A percentile compares a stretch with the other conserved stretches of the same genome.
Evolutionary conservation across 2,329 filamentous ascomycete species (phyloP).

Genomic region (Akanthomyces muscarius): DNA sequence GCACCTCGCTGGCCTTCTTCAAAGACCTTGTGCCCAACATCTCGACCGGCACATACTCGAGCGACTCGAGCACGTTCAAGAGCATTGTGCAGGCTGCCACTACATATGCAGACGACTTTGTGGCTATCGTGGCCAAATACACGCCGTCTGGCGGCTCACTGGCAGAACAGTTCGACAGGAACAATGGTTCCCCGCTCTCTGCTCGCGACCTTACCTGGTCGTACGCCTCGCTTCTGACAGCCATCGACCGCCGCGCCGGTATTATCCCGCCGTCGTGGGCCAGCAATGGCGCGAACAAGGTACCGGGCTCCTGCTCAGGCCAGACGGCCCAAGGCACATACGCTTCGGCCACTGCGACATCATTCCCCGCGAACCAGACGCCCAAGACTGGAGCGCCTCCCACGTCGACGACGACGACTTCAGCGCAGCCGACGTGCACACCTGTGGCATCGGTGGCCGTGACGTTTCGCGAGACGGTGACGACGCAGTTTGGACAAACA

Average conservation of each 20-base stretch:
- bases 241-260: constrained; percentile 52
- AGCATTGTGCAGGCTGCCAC: constrained; percentile 54
- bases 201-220: constrained; percentile 70
- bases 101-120: constrained; percentile 57
- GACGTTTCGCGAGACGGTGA: constrained; percentile 57
- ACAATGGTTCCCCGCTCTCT: constrained; percentile 52
- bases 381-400: constrained; percentile 32
- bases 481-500: constrained; percentile 57
- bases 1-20: constrained; percentile 68
- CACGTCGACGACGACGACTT: constrained; percentile 18
- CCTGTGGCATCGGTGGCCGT: constrained; percentile 49
- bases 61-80: constrained; percentile 44
- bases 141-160: constrained; percentile 58
- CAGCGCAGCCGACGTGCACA: constrained; percentile 30
- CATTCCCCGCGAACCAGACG: constrained; percentile 48
- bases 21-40: constrained; percentile 56
- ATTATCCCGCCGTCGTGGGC: constrained; percentile 56
- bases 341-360: constrained; percentile 41
- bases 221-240: constrained; percentile 65
- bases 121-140: constrained; percentile 60
- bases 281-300: constrained; percentile 38
- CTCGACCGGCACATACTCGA: constrained; percentile 58
- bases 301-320: constrained; percentile 47
- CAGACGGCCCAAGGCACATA: constrained; percentile 49
- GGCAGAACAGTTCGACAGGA: constrained; percentile 62